A percentile compares a stretch with the other conserved stretches of the same genome.
Conservation (phyloP, 108 stramenopile species). For the Hondaea fermentalgiana region DNA sequence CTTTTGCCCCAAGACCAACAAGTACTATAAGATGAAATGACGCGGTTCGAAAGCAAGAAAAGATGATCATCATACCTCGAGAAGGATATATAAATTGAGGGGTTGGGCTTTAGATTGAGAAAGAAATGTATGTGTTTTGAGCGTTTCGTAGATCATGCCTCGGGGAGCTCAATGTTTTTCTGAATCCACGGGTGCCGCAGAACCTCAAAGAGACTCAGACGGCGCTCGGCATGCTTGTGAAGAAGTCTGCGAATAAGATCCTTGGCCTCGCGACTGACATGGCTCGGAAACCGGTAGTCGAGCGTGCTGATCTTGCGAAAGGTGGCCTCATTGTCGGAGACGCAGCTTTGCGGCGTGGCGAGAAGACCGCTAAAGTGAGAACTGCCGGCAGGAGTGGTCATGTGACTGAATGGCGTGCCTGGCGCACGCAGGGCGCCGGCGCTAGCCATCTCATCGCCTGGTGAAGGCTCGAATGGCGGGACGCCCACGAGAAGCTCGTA, state of each 20-base stretch:
- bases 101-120: background rate
- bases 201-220: background rate
- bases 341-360: background rate
- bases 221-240: background rate
- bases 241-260: background rate
- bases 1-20: conserved; percentile 14
- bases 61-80: no score
- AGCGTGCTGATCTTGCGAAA: background rate
- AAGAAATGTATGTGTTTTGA: background rate
- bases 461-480: conserved; percentile 20
- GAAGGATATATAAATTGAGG: no score
- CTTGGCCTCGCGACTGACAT: background rate
- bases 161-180: background rate
- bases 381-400: background rate
- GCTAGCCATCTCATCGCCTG: conserved; percentile 42
- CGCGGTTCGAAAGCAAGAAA: no score
- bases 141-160: background rate
- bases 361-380: background rate
- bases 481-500: conserved; percentile 38
- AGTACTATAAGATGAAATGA: conserved; percentile 11
- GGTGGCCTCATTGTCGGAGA: background rate
- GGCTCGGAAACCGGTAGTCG: background rate
- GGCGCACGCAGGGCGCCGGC: background rate
- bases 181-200: conserved; percentile 13
- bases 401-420: background rate